phyloP scores from a whole-genome alignment of 306 rosid genomes.

The Cicer judaicum region DNA sequence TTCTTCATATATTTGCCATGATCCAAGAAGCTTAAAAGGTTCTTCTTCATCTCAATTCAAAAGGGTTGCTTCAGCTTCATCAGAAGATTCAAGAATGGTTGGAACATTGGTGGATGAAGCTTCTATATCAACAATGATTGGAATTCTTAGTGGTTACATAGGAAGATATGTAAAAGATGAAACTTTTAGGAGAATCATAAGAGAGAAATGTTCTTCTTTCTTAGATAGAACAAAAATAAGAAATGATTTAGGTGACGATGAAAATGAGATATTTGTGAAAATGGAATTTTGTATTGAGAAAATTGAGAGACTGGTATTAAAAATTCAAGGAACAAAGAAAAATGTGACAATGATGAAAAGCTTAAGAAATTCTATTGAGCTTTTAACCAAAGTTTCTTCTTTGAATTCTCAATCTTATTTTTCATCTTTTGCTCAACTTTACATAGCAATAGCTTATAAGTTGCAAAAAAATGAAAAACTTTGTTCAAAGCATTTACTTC shows the following conservation, averaged over 20 bases:
- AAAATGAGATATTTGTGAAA: conserved; percentile 47
- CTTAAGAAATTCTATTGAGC: conserved; percentile 54
- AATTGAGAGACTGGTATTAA: conserved; percentile 61
- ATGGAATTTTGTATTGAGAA: conserved; percentile 62
- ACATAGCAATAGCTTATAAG: conserved; percentile 74
- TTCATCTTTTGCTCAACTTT: conserved; percentile 75
- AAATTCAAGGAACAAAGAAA: conserved; percentile 47
- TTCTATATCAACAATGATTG: conserved; percentile 64
- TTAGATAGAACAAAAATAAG: conserved; percentile 43
- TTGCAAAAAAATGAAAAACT: conserved; percentile 61
- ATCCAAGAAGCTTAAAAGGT: conserved; percentile 41
- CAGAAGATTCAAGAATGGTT: conserved; percentile 50
- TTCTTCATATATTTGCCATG: conserved; percentile 67
- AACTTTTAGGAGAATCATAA: conserved; percentile 53
- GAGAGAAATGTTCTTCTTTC: conserved; percentile 58
- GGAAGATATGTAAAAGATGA: conserved; percentile 73
- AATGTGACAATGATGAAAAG: conserved; percentile 49
- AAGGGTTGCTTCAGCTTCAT: conserved; percentile 51
- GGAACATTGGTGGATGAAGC: conserved; percentile 62
- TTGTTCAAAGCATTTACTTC: conserved; percentile 72
- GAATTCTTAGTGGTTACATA: conserved; percentile 72
- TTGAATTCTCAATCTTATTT: conserved; percentile 51
- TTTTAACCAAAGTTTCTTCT: conserved; percentile 56
- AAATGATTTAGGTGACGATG: conserved; percentile 39
- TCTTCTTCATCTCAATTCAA: conserved; percentile 50